Evolutionary conservation across 2,329 filamentous ascomycete genomes (phyloP).

Genomic region (Escovopsis weberi): DNA sequence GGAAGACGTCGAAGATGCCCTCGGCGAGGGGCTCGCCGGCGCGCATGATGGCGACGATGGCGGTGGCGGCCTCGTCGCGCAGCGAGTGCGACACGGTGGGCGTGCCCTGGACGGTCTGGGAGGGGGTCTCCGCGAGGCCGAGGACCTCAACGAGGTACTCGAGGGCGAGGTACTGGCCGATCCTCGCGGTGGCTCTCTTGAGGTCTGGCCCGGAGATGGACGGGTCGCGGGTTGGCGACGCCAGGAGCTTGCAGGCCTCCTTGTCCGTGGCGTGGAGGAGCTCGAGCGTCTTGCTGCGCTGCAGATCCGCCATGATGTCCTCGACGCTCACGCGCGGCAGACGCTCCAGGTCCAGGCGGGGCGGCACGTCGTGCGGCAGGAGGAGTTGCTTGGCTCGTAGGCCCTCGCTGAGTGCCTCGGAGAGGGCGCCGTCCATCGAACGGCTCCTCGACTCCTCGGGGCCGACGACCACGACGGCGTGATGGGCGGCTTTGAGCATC

Average conservation of each 20-base stretch:
- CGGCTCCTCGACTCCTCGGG: conserved; percentile 30
- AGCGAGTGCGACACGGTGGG: conserved; percentile 30
- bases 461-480: conserved; percentile 41
- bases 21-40: conserved; percentile 47
- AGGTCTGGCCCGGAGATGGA: conserved; percentile 28
- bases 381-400: conserved; percentile 32
- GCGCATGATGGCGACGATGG: conserved; percentile 47
- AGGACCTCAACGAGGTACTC: conserved; percentile 31
- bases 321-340: conserved; percentile 28
- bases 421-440: conserved; percentile 34
- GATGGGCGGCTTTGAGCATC: conserved; percentile 40
- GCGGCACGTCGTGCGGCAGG: conserved; percentile 23
- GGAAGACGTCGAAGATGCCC: conserved; percentile 39
- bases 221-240: conserved; percentile 38
- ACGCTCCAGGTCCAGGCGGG: conserved; percentile 25
- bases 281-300: too few species aligned
- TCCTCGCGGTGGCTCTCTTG: conserved; percentile 30
- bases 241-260: conserved; percentile 33
- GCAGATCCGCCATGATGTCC: conserved; percentile 8
- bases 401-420: conserved; percentile 23
- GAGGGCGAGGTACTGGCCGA: conserved; percentile 39
- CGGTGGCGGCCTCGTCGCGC: conserved; percentile 29
- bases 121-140: conserved; percentile 32
- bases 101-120: conserved; percentile 37
- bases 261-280: conserved; percentile 30